These are phyloP conservation scores for Scenedesmus sp. DNA, from an alignment of 163 green algal genomes.

Conservation along the genomic window DNA sequence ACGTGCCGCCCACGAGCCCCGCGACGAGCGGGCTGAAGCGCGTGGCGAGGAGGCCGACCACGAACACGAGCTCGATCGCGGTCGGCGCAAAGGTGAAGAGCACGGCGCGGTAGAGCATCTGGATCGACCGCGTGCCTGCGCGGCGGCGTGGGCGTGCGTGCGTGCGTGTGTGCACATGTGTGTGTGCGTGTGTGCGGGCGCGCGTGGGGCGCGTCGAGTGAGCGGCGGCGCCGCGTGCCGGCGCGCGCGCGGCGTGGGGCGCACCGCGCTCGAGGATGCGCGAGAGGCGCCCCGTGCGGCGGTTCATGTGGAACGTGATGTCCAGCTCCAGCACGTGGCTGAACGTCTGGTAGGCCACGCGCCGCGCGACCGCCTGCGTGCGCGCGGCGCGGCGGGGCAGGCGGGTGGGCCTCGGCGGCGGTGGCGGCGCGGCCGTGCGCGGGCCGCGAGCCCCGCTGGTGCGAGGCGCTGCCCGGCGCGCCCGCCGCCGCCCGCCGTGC, in stretches of 20 bases:
- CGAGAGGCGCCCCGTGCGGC: slow-evolving; percentile 86
- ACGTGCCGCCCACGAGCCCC: slow-evolving; percentile 76
- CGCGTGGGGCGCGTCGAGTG: neutral
- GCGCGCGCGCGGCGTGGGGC: neutral
- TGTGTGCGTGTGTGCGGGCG: neutral
- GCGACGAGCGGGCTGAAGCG: slow-evolving; percentile 65
- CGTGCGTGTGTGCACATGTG: neutral
- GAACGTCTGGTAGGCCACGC: slow-evolving; percentile 86
- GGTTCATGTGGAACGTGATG: slow-evolving; percentile 90
- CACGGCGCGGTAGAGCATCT: slow-evolving; percentile 92
- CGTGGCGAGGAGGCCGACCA: slow-evolving; percentile 81
- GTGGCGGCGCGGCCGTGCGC: too few relatives aligned
- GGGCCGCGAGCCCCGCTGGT: too few relatives aligned
- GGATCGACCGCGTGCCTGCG: slow-evolving; percentile 83
- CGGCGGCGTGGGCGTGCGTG: neutral
- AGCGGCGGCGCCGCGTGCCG: too few relatives aligned
- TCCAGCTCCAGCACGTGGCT: slow-evolving; percentile 93
- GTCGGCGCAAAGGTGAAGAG: slow-evolving; percentile 98
- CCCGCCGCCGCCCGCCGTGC: too few relatives aligned
- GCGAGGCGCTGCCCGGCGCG: too few relatives aligned
- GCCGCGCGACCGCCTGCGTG: slow-evolving; percentile 81
- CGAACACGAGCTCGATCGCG: slow-evolving; percentile 87
- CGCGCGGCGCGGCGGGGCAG: slow-evolving; percentile 17
- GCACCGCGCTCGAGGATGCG: slow-evolving; percentile 91
- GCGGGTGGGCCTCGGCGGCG: too few relatives aligned